Conservation (phyloP, 345 rosid genomes). For the Camelina sativa region DNA sequence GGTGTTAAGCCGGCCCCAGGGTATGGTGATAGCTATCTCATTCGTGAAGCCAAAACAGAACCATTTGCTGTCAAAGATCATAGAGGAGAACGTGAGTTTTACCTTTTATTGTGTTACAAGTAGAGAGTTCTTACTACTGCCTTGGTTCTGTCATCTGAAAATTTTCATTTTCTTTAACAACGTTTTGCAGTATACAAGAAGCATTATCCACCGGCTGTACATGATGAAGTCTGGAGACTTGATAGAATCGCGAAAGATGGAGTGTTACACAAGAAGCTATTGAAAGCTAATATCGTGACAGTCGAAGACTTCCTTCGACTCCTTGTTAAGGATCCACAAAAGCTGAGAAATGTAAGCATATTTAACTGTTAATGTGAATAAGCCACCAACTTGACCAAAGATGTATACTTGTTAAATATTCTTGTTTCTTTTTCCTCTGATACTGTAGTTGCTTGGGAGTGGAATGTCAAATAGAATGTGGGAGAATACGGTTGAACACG, state of each 20-base stretch:
- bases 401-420: not conserved
- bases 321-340: conserved; percentile 73
- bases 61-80: conserved; percentile 97
- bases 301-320: conserved; percentile 92
- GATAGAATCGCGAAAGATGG: conserved; percentile 97
- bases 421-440: too few species aligned
- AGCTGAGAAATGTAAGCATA: conserved; percentile 67
- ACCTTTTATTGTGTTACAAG: conserved; percentile 8
- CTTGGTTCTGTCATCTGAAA: not conserved
- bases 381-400: not conserved
- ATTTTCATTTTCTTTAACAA: not conserved
- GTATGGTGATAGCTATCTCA: conserved; percentile 55
- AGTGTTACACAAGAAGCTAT: conserved; percentile 85
- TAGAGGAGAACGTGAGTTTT: conserved; percentile 85
- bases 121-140: not conserved
- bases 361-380: conserved; percentile 14
- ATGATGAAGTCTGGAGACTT: conserved; percentile 96
- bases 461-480: conserved; percentile 99
- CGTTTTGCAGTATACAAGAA: conserved; percentile 81
- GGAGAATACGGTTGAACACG: conserved; percentile 94
- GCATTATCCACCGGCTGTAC: conserved; percentile 89
- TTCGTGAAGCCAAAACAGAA: conserved; percentile 89
- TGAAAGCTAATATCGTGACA: conserved; percentile 59
- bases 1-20: conserved; percentile 71
- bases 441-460: conserved; percentile 72